These are phyloP conservation scores for Coemansia sp. DNA, from an alignment of 192 early-diverging fungal species.

Conservation along the genomic window DNA sequence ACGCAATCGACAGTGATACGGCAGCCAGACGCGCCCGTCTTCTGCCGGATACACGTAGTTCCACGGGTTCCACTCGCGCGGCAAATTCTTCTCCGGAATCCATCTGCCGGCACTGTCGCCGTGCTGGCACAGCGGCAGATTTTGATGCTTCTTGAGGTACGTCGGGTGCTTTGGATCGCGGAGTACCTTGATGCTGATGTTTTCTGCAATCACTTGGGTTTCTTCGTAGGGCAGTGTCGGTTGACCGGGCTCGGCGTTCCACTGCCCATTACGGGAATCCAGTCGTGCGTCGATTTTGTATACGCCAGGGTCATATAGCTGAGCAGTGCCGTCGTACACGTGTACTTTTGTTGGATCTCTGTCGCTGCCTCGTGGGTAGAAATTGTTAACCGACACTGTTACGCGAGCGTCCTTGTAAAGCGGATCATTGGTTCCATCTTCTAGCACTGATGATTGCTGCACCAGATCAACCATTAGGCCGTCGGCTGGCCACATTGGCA, in stretches of 20 bases:
- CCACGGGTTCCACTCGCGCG: constrained; percentile 8
- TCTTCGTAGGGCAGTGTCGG: constrained; percentile 10
- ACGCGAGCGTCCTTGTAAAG: constrained; percentile 21
- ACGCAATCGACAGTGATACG: constrained; percentile 35
- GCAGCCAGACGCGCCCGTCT: constrained; percentile 31
- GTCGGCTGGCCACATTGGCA: constrained; percentile 29
- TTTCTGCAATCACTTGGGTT: not conserved
- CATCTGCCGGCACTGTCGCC: constrained; percentile 23
- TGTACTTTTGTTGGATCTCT: not conserved
- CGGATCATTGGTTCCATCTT: constrained; percentile 5
- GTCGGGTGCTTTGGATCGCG: constrained; percentile 15
- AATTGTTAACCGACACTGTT: constrained; percentile 18
- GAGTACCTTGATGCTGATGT: constrained; percentile 3
- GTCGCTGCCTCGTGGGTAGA: not conserved
- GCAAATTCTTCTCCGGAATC: constrained; percentile 27
- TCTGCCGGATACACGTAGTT: constrained; percentile 25
- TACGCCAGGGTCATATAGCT: constrained; percentile 29
- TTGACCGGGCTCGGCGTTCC: constrained; percentile 32
- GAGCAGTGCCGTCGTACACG: constrained; percentile 26
- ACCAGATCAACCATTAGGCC: constrained; percentile 35
- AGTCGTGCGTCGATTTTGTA: constrained; percentile 34
- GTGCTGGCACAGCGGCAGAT: constrained; percentile 19
- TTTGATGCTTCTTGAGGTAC: constrained; percentile 22
- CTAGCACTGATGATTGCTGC: constrained; percentile 2
- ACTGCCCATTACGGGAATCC: constrained; percentile 19